Base-by-base conservation (phyloP, 2,329 filamentous ascomycete genomes). In the Triangularia verruculosa region DNA sequence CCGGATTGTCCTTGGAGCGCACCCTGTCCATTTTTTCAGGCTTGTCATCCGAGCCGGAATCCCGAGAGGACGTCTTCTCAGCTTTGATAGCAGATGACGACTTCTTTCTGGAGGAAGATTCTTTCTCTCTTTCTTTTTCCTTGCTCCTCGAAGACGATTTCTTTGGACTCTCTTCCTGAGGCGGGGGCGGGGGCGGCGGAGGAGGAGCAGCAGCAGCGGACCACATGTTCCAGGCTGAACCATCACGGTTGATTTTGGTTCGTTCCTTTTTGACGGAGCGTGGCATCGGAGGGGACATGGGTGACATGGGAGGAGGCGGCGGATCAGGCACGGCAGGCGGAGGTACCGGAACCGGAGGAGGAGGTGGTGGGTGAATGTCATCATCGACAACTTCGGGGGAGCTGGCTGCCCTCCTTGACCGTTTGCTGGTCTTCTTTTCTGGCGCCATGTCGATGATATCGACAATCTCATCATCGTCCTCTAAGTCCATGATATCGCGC, bases 201-300 rank as follows among this genome's bases (percentile, higher is more conserved):
- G 34, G 86, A 68, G 89, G 39, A 0, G 39, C n/a, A 47, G 39
- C 39, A 2, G 83, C 79, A 15, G 86, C 83, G 17, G 84, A 86
- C 90, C 90, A 94, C 74, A 87, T 86, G 34, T 88, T 89, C 92
- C 92, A 95, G 28, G 89, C 87, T 12, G 66, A 43, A 34, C 85
- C 83, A 39, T 90, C 88, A 63, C 91, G 90, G 69, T 87, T 90
- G 67, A 93, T 86, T 72, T 89, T 92, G 27, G 89, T 79, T 13
- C 92, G 89, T 67, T 96, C 91, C 74, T 90, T 96, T 77, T 87
- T 91, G 3, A 82, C 82, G 59, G 83, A 86, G 56, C 63, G 66
- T 12, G 52, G 34, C 1, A 57, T 34, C 15, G 61, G 61, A 17
- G 66, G 66, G 11, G 59, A 61, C 65, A 81, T 86, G 12, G 82